phyloP scores from a whole-genome alignment of 164 flowering plant species.

The Sedum album region DNA sequence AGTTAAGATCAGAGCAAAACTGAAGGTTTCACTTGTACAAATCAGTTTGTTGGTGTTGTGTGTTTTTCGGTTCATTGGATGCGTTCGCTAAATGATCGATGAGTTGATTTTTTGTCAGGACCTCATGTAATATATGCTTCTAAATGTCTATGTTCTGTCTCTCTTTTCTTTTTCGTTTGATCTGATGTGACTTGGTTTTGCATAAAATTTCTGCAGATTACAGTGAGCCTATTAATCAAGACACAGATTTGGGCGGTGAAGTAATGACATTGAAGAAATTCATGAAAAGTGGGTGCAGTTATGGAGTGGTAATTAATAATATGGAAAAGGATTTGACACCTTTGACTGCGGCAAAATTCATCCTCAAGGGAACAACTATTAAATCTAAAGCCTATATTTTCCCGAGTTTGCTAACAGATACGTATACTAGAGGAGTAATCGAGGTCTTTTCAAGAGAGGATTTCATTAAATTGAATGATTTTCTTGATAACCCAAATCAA shows the following conservation, averaged over 20 bases:
- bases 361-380: neutral
- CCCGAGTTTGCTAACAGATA: slow-evolving; percentile 2
- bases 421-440: neutral
- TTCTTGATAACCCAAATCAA: neutral
- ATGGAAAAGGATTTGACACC: slow-evolving; percentile 2
- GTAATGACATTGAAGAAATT: neutral
- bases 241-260: neutral
- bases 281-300: neutral
- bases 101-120: neutral
- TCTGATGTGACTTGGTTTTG: no score
- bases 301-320: neutral
- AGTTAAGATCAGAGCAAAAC: neutral
- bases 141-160: neutral
- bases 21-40: neutral
- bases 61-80: neutral
- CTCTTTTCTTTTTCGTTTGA: neutral
- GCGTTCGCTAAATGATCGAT: neutral
- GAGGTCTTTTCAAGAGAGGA: neutral
- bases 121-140: neutral
- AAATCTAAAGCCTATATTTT: neutral
- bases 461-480: neutral
- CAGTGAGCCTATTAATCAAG: neutral
- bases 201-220: neutral
- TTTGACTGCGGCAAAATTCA: neutral
- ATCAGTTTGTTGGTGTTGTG: no score